phyloP scores from a whole-genome alignment of 2,329 filamentous ascomycete genomes.

The Sclerotinia borealis region DNA sequence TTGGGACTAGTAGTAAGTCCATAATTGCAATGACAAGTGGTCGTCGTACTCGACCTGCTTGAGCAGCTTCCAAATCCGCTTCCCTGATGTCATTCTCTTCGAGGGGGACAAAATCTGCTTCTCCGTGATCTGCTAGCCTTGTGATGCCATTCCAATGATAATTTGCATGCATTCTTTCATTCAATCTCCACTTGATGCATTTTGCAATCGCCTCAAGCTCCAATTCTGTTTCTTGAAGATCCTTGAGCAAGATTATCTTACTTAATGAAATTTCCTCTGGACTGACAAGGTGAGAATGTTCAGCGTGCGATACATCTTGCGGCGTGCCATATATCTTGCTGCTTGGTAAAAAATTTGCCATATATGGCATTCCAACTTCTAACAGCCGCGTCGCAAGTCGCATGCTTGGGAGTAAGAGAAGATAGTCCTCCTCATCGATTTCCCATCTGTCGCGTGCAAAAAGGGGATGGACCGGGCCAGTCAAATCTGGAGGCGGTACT shows the following conservation, averaged over 20 bases:
- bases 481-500: constrained; percentile 9
- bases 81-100: constrained; percentile 4
- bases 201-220: constrained; percentile 21
- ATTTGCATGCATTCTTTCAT: constrained; percentile 17
- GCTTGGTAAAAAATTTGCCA: constrained; percentile 23
- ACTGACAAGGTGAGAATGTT: background rate
- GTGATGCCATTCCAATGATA: constrained; percentile 19
- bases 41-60: constrained; percentile 14
- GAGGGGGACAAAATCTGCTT: constrained; percentile 6
- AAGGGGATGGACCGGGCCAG: constrained; percentile 12
- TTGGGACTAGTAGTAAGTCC: constrained; percentile 21
- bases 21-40: constrained; percentile 22
- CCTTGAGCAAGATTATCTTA: background rate
- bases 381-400: constrained; percentile 24
- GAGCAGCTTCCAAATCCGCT: constrained; percentile 13
- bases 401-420: constrained; percentile 23
- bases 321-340: constrained; percentile 10
- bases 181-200: constrained; percentile 21
- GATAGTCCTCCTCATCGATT: constrained; percentile 19
- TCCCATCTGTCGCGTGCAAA: constrained; percentile 21
- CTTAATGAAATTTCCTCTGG: constrained; percentile 5
- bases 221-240: constrained; percentile 13
- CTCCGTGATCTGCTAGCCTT: constrained; percentile 11
- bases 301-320: background rate
- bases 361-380: constrained; percentile 21